Conservation (phyloP, 2,329 filamentous ascomycete genomes). For the Trichoderma brevicompactum region DNA sequence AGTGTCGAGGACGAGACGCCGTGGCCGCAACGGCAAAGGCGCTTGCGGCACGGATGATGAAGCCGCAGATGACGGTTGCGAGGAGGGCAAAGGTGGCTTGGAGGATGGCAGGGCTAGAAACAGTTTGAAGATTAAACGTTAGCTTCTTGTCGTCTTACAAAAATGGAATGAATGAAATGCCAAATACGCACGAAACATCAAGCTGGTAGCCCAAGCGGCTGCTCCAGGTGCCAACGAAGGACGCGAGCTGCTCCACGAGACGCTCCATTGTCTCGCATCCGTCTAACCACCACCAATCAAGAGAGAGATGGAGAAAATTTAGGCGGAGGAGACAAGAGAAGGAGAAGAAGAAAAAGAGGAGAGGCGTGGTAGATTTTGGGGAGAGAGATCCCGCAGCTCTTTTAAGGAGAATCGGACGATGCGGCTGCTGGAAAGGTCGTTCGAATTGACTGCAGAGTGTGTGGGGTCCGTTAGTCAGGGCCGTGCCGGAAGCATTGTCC, state of each 20-base stretch:
- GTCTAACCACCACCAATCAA: not conserved
- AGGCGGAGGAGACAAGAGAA: not conserved
- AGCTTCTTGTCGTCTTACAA: not conserved
- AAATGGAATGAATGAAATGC: no score
- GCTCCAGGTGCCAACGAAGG: slow-evolving; percentile 3
- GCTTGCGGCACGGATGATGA: slow-evolving; percentile 37
- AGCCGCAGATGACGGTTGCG: slow-evolving; percentile 39
- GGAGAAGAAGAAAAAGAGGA: not conserved
- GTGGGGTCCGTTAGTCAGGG: slow-evolving; percentile 10
- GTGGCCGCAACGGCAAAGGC: slow-evolving; percentile 36
- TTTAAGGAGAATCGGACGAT: slow-evolving; percentile 20
- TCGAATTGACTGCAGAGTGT: not conserved
- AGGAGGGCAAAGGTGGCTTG: slow-evolving; percentile 37
- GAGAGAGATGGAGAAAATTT: not conserved
- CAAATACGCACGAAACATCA: slow-evolving; percentile 34
- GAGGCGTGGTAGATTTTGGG: not conserved
- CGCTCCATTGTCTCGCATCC: slow-evolving; percentile 26
- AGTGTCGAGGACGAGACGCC: slow-evolving; percentile 55
- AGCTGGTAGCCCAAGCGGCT: slow-evolving; percentile 24
- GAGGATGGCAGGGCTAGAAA: slow-evolving; percentile 35
- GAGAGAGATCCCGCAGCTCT: not conserved
- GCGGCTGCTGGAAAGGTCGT: slow-evolving; percentile 15
- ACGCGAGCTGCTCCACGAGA: slow-evolving; percentile 17
- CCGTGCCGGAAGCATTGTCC: slow-evolving; percentile 3
- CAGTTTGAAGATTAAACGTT: not conserved